Evolutionary conservation across 208 protist genomes (phyloP).

Genomic region (Lotmaria passim): DNA sequence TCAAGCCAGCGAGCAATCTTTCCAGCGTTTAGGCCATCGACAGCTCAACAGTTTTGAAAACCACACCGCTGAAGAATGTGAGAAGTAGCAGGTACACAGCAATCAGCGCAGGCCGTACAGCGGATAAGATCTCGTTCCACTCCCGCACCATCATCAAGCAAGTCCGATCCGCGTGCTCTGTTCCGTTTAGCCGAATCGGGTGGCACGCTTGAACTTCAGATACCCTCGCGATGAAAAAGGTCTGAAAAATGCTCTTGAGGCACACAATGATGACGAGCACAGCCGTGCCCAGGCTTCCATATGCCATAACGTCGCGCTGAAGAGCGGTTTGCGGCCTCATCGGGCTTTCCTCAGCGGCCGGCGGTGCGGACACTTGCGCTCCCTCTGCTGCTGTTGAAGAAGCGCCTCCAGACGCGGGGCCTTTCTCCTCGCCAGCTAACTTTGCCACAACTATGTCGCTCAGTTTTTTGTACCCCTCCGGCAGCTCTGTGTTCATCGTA

Average conservation of each 20-base stretch:
- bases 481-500: slow-evolving; percentile 50
- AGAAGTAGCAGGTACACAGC: slow-evolving; percentile 23
- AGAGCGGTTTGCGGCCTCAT: slow-evolving; percentile 35
- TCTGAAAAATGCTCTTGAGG: slow-evolving; percentile 31
- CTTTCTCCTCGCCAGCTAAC: slow-evolving; percentile 17
- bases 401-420: background rate
- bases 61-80: slow-evolving; percentile 23
- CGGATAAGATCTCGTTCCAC: slow-evolving; percentile 29
- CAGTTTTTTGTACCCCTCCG: slow-evolving; percentile 53
- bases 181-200: background rate
- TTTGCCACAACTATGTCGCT: slow-evolving; percentile 40
- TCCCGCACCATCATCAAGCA: slow-evolving; percentile 30
- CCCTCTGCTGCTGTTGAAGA: background rate
- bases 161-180: background rate
- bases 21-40: background rate
- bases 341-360: background rate
- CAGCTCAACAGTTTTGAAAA: slow-evolving; percentile 18
- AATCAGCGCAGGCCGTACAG: slow-evolving; percentile 23
- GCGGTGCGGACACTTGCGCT: background rate
- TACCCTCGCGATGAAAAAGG: slow-evolving; percentile 14
- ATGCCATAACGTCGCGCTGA: slow-evolving; percentile 31
- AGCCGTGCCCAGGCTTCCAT: slow-evolving; percentile 25
- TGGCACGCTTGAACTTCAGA: slow-evolving; percentile 11
- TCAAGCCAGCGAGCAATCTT: background rate
- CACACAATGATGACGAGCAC: slow-evolving; percentile 32